Base-by-base conservation (phyloP, 2,329 filamentous ascomycete species). In the Ceratocystis eucalypticola region DNA sequence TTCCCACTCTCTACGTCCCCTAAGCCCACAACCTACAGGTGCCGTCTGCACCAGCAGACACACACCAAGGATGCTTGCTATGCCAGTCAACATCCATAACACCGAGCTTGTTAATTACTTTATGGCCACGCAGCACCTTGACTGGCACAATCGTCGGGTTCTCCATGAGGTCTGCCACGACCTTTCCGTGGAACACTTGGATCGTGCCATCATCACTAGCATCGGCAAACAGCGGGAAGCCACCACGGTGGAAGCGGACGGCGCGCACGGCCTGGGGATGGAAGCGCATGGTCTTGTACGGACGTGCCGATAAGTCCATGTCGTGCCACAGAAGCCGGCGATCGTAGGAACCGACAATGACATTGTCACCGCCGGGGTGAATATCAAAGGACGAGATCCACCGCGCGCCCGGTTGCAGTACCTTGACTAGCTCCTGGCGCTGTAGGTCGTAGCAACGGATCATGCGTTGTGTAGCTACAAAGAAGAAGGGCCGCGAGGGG, bases 61-160 rank as follows among this genome's bases (percentile, higher is more conserved):
- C 87, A 76, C 89, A 88, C 94, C 94, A 97, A 1, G 93, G 91
- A 76, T 97, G 90, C 69, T 83, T 84, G 5, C 91, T 91, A 79
- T 99, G 94, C 95, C 95, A 99, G 73, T 96, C 90, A 33, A 99
- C 79, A 74, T 96, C 93, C 80, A 97, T 81, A 17, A 97, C 92
- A 70, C 94, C 94, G 67, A 99, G 77, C 70, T 91, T 88, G 73
- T 84, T 88, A 73, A 88, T 88, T 2, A 97, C 86, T 76, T 88
- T 89, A 77, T 99, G 94, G 0, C 94, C 94, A 73, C 84, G 88
- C 62, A 99, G 81, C 72, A 96, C 91, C 81, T 97, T 99, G 69
- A 99, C 82, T 7, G 94, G 94, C 64, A 97, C 94, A 72, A 99
- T 96, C 15, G 88, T 95, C 5, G 94, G 92, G 73, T 96, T 96